A percentile compares a stretch with the other conserved stretches of the same genome.
Evolutionary conservation across 2,329 filamentous ascomycete genomes (phyloP).

Genomic region (Elsinoe arachidis): DNA sequence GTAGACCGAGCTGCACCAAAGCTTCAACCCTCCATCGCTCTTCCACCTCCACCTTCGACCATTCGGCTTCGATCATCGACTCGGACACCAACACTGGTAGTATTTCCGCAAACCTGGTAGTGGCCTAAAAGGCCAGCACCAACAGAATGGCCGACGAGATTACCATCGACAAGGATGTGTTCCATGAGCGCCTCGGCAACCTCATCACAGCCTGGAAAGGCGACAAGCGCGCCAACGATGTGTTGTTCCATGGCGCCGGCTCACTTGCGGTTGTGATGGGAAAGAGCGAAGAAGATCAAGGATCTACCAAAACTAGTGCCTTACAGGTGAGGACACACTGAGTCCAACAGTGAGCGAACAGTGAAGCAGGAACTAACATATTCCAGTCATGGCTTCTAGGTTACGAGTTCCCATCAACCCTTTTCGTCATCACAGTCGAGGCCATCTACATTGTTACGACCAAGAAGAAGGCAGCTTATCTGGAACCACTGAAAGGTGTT

Average conservation of each 20-base stretch:
- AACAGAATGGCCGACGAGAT: slow-evolving; percentile 64
- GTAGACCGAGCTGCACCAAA: neutral
- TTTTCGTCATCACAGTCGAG: slow-evolving; percentile 86
- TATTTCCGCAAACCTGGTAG: neutral
- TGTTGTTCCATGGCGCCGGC: slow-evolving; percentile 73
- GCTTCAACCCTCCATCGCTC: slow-evolving; percentile 5
- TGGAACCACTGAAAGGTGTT: slow-evolving; percentile 84
- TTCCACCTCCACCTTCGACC: neutral
- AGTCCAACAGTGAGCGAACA: neutral
- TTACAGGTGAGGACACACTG: slow-evolving; percentile 63
- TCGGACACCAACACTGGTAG: neutral
- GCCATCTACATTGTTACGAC: slow-evolving; percentile 89
- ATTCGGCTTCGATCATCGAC: neutral
- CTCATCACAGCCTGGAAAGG: slow-evolving; percentile 91
- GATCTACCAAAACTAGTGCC: slow-evolving; percentile 92
- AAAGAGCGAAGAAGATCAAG: slow-evolving; percentile 80
- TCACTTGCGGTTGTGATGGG: slow-evolving; percentile 89
- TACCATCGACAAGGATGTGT: slow-evolving; percentile 86
- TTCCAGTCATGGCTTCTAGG: slow-evolving; percentile 90
- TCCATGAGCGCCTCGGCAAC: slow-evolving; percentile 84
- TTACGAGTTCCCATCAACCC: slow-evolving; percentile 94
- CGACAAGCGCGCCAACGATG: slow-evolving; percentile 81
- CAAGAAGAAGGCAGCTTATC: slow-evolving; percentile 92
- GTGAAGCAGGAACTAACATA: slow-evolving; percentile 11
- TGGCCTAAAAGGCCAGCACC: slow-evolving; percentile 13